Base-by-base conservation (phyloP, 305 asterid species). In the Rubia balearica region DNA sequence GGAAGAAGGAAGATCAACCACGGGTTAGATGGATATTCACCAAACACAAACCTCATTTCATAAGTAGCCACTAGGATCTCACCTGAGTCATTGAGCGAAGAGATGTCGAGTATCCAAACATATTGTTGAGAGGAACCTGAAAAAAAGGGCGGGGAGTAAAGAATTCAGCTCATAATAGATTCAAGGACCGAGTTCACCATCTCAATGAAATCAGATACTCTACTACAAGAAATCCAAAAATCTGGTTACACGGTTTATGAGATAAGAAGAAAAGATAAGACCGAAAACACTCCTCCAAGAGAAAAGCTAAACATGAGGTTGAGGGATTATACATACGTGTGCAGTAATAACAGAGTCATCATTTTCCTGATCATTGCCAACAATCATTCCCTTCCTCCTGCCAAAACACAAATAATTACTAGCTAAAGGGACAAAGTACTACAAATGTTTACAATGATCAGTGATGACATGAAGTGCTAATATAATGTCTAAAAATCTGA, bases 41-140 rank as follows among this genome's bases (percentile, higher is more conserved):
- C n/a, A n/a, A n/a, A n/a, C n/a, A n/a, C n/a, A n/a, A n/a, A n/a
- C n/a, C n/a, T n/a, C 40, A 55, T 8, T 30, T 65, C 57, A 49
- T 36, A 9, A n/a, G 43, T 49, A 6, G 40, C 24, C 43, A 59
- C n/a, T 41, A 17, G 62, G 21, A 30, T 30, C 9, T 73, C 61
- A 68, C 98, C 96, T 93, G 98, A 74, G 98, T 93, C 98, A 93
- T 91, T 48, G 98, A 93, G 41, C 98, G 96, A 45, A 93, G 97
- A 71, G 97, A 77, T 4, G 98, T 93, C 21, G 98, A 91, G 75
- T 93, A 93, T 68, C 97, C 98, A 79, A 94, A 94, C 98, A 91
- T 94, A 80, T 89, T 89, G 88, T 94, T 94, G 74, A 94, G 97
- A 72, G 99, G 99, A 51, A 94, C 98, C 99, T 94, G 94, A 60